phyloP scores from a whole-genome alignment of 306 rosid species.

The Neltuma alba region DNA sequence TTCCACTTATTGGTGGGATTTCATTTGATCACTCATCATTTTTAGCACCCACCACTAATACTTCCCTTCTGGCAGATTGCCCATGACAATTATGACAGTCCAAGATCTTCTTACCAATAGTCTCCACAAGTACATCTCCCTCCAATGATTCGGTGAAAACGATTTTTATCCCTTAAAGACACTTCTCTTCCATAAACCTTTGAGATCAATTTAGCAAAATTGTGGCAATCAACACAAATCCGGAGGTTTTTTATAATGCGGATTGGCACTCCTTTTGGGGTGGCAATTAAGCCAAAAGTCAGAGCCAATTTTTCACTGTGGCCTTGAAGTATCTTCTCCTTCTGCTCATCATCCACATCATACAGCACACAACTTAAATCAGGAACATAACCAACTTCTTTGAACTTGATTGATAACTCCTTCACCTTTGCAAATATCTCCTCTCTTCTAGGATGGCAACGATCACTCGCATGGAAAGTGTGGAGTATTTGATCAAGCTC shows the following conservation, averaged over 20 bases:
- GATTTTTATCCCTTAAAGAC: constrained; percentile 37
- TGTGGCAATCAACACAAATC: constrained; percentile 91
- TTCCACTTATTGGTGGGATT: not conserved
- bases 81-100: not conserved
- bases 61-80: not conserved
- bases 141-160: constrained; percentile 63
- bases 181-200: constrained; percentile 62
- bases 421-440: constrained; percentile 70
- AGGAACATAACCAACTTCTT: constrained; percentile 76
- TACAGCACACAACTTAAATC: constrained; percentile 77
- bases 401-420: constrained; percentile 59
- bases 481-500: constrained; percentile 80
- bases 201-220: constrained; percentile 78
- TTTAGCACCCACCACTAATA: not conserved
- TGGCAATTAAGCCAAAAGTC: constrained; percentile 75
- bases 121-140: constrained; percentile 80
- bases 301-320: constrained; percentile 80
- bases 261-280: constrained; percentile 51
- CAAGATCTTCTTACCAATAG: constrained; percentile 7
- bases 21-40: not conserved
- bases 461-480: constrained; percentile 79
- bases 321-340: constrained; percentile 78
- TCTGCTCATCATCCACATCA: constrained; percentile 92
- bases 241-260: constrained; percentile 84
- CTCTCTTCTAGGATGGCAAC: constrained; percentile 80